Percentiles rank a stretch among this genome's conserved stretches.
Conservation (phyloP, 305 asterid genomes). For the Fraxinus angustifolia region DNA sequence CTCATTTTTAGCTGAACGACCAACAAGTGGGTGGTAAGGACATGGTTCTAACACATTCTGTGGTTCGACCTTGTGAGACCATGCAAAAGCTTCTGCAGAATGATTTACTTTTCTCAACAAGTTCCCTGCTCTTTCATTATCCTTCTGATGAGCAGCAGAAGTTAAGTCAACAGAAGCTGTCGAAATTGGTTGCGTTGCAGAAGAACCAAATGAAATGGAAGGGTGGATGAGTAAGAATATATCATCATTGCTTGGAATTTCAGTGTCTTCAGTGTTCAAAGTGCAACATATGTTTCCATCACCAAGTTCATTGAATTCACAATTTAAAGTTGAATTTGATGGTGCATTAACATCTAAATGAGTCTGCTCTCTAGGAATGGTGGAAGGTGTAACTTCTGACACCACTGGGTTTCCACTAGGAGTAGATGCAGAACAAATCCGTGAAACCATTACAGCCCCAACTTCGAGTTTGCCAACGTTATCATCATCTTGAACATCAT, state of each 20-base stretch:
- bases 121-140: constrained; percentile 36
- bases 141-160: constrained; percentile 38
- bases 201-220: constrained; percentile 52
- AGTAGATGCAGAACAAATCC: constrained; percentile 30
- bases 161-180: constrained; percentile 30
- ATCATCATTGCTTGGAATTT: constrained; percentile 97
- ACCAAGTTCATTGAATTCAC: constrained; percentile 42
- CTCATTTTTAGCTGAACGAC: constrained; percentile 42
- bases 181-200: constrained; percentile 44
- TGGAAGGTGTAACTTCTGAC: constrained; percentile 31
- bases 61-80: constrained; percentile 52
- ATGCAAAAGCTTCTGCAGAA: constrained; percentile 33
- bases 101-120: constrained; percentile 42
- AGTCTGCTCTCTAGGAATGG: constrained; percentile 30
- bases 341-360: constrained; percentile 41
- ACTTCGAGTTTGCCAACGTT: constrained; percentile 32
- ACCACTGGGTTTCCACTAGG: constrained; percentile 30
- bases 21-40: constrained; percentile 28
- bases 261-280: constrained; percentile 82
- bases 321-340: constrained; percentile 34
- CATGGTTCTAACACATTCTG: constrained; percentile 32
- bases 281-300: constrained; percentile 54
- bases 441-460: constrained; percentile 29
- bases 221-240: constrained; percentile 97
- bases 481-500: constrained; percentile 34